phyloP scores from a whole-genome alignment of 2,329 filamentous ascomycete genomes.

The Drechslerella coelobrocha region DNA sequence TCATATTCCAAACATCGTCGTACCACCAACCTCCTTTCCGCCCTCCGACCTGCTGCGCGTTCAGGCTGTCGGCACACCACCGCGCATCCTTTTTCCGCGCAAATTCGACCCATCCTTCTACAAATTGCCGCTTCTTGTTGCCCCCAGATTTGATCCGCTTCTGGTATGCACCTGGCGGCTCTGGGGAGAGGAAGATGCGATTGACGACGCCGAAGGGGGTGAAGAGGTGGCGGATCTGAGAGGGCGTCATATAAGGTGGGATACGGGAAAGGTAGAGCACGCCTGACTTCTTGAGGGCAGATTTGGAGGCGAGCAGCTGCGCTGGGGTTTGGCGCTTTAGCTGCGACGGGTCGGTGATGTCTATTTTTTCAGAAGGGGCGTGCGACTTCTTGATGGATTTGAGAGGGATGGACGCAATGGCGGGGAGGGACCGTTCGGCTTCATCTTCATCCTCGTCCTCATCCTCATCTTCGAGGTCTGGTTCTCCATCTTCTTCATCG shows the following conservation, averaged over 20 bases:
- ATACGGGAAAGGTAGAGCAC: constrained; percentile 84
- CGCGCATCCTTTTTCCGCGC: constrained; percentile 77
- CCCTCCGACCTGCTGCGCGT: constrained; percentile 71
- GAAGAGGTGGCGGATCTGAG: constrained; percentile 76
- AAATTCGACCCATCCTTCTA: constrained; percentile 88
- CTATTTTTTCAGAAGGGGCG: constrained; percentile 59
- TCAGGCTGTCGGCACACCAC: constrained; percentile 75
- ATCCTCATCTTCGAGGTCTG: constrained; percentile 52
- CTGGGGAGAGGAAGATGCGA: constrained; percentile 79
- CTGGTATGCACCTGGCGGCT: constrained; percentile 71
- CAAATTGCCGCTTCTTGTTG: constrained; percentile 82
- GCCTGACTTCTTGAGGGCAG: constrained; percentile 74
- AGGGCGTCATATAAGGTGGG: constrained; percentile 86
- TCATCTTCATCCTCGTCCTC: constrained; percentile 53
- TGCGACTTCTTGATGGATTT: constrained; percentile 54
- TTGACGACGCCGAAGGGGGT: constrained; percentile 77
- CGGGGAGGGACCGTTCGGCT: constrained; percentile 53
- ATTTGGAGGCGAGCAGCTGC: constrained; percentile 71
- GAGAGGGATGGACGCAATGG: constrained; percentile 52
- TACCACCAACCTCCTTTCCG: constrained; percentile 84
- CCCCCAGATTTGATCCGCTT: constrained; percentile 74
- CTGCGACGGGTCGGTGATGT: constrained; percentile 59
- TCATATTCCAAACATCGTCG: constrained; percentile 84
- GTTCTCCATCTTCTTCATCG: constrained; percentile 56
- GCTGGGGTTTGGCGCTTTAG: constrained; percentile 68